phyloP scores from a whole-genome alignment of 179 eudicot species.

The Patellifolia procumbens region DNA sequence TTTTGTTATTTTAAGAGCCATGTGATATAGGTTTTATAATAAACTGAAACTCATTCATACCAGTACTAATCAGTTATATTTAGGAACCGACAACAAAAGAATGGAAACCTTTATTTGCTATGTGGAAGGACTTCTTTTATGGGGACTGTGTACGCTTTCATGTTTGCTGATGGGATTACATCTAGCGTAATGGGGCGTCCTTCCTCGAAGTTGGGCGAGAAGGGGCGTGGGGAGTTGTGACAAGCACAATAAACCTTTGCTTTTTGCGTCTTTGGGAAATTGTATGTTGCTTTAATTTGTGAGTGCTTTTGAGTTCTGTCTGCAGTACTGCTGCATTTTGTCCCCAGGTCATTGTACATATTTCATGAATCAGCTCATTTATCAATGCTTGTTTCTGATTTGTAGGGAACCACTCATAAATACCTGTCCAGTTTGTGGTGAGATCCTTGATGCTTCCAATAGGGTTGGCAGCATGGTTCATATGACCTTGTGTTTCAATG shows the following conservation, averaged over 20 bases:
- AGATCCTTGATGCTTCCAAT: slow-evolving; percentile 67
- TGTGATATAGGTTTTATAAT: too few relatives aligned
- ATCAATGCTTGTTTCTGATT: slow-evolving; percentile 21
- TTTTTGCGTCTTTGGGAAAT: neutral
- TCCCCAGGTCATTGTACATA: neutral
- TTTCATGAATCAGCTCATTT: neutral
- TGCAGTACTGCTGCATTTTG: neutral
- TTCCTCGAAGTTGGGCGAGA: neutral
- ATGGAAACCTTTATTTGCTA: neutral
- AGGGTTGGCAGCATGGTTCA: slow-evolving; percentile 70
- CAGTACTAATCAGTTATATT: too few relatives aligned
- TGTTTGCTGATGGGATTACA: neutral
- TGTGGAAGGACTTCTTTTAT: neutral
- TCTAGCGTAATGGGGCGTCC: neutral
- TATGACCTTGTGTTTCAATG: slow-evolving; percentile 92
- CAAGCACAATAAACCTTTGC: neutral
- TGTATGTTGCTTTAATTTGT: neutral
- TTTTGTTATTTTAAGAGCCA: too few relatives aligned
- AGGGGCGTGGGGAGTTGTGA: neutral
- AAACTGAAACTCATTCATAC: too few relatives aligned
- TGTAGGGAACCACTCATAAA: slow-evolving; percentile 85
- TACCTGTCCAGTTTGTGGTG: slow-evolving; percentile 95
- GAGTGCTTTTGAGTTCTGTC: neutral
- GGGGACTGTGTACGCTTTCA: neutral
- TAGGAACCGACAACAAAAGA: too few relatives aligned